Base-by-base conservation (phyloP, 2,329 filamentous ascomycete genomes). In the Pseudocercospora macadamiae region DNA sequence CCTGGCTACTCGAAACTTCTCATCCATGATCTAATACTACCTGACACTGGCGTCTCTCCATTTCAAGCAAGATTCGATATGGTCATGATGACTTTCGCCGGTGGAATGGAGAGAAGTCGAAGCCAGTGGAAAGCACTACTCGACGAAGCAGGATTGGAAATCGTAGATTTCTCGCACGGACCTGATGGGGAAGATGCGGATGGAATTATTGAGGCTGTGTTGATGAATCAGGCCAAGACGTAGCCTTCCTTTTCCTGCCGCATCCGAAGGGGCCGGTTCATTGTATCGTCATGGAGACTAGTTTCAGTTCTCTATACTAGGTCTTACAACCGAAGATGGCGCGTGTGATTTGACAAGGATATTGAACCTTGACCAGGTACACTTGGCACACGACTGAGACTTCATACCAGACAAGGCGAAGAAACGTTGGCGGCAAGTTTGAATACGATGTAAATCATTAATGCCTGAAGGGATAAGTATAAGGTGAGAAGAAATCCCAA, bases 261-360 rank as follows among this genome's bases (percentile, higher is more conserved):
- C n/a, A n/a, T n/a, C n/a, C n/a, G n/a, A n/a, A n/a, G n/a, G n/a
- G n/a, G n/a, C n/a, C n/a, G n/a, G n/a, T n/a, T n/a, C n/a, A n/a
- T n/a, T n/a, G n/a, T n/a, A n/a, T n/a, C n/a, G n/a, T n/a, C n/a
- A n/a, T n/a, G n/a, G n/a, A n/a, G n/a, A n/a, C n/a, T n/a, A n/a
- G n/a, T n/a, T n/a, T n/a, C n/a, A n/a, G n/a, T n/a, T n/a, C n/a
- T n/a, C n/a, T n/a, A n/a, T n/a, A n/a, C n/a, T n/a, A n/a, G n/a
- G n/a, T n/a, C n/a, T n/a, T n/a, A n/a, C n/a, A n/a, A n/a, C 52
- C 52, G 52, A 54, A 32, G 21, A 26, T 54, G 19, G 18, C 36
- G 52, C 52, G 52, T 19, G 23, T 18, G 18, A 37, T 47, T 25
- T 18, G n/a, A 18, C 52, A 26, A 21, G 39, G 39, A 34, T 54